These are phyloP conservation scores for Neonectria faginata DNA, from an alignment of 2,329 filamentous ascomycete genomes.

Conservation along the genomic window DNA sequence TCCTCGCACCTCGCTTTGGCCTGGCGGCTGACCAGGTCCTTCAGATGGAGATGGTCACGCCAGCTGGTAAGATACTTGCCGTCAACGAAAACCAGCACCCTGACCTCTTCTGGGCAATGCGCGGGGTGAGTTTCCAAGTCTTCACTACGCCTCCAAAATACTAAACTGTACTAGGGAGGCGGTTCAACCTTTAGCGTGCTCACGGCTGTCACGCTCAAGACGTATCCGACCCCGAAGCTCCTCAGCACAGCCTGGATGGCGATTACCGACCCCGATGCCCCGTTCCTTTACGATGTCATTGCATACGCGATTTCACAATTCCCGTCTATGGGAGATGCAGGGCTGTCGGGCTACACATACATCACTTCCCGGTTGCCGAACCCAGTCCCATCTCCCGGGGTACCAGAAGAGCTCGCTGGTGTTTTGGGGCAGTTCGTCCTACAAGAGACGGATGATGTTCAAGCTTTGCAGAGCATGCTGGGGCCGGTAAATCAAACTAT, in stretches of 20 bases:
- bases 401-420: constrained; percentile 50
- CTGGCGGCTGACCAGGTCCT: constrained; percentile 73
- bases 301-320: constrained; percentile 59
- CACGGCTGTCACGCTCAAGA: constrained; percentile 66
- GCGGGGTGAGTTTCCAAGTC: constrained; percentile 58
- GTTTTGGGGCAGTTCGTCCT: constrained; percentile 51
- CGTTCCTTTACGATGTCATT: constrained; percentile 60
- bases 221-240: constrained; percentile 58
- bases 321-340: constrained; percentile 61
- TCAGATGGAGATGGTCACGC: constrained; percentile 68
- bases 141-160: fast-evolving
- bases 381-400: constrained; percentile 50
- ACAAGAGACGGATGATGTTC: constrained; percentile 50
- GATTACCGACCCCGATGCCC: constrained; percentile 42
- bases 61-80: constrained; percentile 60
- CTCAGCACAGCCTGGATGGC: constrained; percentile 39
- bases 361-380: constrained; percentile 53
- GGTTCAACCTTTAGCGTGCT: constrained; percentile 72
- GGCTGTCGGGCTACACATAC: constrained; percentile 62
- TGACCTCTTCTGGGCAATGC: constrained; percentile 74
- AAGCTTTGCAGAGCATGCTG: constrained; percentile 46
- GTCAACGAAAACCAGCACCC: constrained; percentile 64
- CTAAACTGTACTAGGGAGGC: constrained; percentile 57
- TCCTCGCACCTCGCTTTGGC: constrained; percentile 65
- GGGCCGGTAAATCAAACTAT: constrained; percentile 53